Percentiles rank a stretch among this genome's conserved stretches.
Conservation (phyloP, 73 alveolate species). For the Stentor coeruleus region DNA sequence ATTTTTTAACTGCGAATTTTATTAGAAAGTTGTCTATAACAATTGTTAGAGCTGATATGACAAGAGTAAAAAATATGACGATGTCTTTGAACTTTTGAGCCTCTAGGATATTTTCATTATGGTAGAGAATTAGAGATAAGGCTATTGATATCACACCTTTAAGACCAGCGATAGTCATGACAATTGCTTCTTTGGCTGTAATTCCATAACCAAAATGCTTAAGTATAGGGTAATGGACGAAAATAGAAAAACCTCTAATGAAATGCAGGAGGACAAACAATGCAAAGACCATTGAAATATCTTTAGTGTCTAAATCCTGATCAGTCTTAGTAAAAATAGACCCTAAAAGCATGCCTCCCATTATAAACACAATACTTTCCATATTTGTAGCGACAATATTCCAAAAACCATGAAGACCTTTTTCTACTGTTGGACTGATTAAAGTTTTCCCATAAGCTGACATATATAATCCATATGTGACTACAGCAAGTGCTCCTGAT, state of each 20-base stretch:
- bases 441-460: constrained; percentile 56
- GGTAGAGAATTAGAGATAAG: constrained; percentile 51
- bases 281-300: constrained; percentile 49
- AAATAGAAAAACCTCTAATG: constrained; percentile 42
- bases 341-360: constrained; percentile 61
- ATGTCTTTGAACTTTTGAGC: constrained; percentile 47
- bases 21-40: constrained; percentile 35
- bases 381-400: constrained; percentile 43
- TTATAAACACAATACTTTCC: constrained; percentile 52
- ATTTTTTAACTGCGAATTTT: constrained; percentile 22
- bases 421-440: constrained; percentile 52
- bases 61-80: constrained; percentile 55
- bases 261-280: constrained; percentile 53
- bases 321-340: constrained; percentile 35
- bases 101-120: constrained; percentile 39
- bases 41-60: constrained; percentile 57
- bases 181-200: constrained; percentile 37
- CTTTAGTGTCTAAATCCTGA: constrained; percentile 38
- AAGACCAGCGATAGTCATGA: constrained; percentile 59
- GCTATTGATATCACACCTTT: constrained; percentile 69
- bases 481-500: constrained; percentile 62
- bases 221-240: constrained; percentile 43
- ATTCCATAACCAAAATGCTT: constrained; percentile 59
- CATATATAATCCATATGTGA: constrained; percentile 58
- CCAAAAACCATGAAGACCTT: constrained; percentile 52